A percentile compares a stretch with the other conserved stretches of the same genome.
phyloP scores from a whole-genome alignment of 2,329 filamentous ascomycete genomes.

The Clonostachys rosea region DNA sequence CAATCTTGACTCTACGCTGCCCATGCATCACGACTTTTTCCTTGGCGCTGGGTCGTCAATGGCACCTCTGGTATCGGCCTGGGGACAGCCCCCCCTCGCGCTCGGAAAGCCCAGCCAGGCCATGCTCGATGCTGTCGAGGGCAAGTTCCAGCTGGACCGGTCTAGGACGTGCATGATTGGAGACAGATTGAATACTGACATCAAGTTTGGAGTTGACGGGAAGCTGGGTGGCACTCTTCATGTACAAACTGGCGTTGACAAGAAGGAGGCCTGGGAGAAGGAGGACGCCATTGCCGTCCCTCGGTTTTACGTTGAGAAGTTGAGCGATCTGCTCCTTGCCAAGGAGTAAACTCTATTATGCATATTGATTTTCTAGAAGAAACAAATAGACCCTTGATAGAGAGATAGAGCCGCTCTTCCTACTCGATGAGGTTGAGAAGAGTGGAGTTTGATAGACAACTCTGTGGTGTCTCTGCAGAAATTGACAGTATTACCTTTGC shows the following conservation, averaged over 20 bases:
- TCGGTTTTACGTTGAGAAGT: slow-evolving; percentile 75
- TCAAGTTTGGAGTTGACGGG: slow-evolving; percentile 89
- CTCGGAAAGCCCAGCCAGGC: slow-evolving; percentile 95
- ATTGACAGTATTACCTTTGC: no score
- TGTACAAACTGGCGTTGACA: slow-evolving; percentile 84
- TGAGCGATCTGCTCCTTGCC: slow-evolving; percentile 64
- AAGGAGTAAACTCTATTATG: slow-evolving; percentile 7
- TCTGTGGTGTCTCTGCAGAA: no score
- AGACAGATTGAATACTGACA: slow-evolving; percentile 91
- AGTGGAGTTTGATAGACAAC: not conserved
- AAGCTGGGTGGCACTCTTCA: slow-evolving; percentile 86
- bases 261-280: slow-evolving; percentile 77
- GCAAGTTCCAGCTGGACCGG: slow-evolving; percentile 86
- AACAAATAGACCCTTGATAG: slow-evolving; percentile 1
- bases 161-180: slow-evolving; percentile 91
- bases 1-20: slow-evolving; percentile 87
- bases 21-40: slow-evolving; percentile 77
- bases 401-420: not conserved
- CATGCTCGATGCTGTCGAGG: slow-evolving; percentile 99
- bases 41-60: slow-evolving; percentile 84
- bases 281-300: slow-evolving; percentile 67
- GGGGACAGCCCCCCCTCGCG: slow-evolving; percentile 64
- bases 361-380: slow-evolving; percentile 6
- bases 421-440: no score
- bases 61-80: slow-evolving; percentile 72